These are phyloP conservation scores for Cercospora berteroae DNA, from an alignment of 2,329 filamentous ascomycete genomes.

Conservation along the genomic window DNA sequence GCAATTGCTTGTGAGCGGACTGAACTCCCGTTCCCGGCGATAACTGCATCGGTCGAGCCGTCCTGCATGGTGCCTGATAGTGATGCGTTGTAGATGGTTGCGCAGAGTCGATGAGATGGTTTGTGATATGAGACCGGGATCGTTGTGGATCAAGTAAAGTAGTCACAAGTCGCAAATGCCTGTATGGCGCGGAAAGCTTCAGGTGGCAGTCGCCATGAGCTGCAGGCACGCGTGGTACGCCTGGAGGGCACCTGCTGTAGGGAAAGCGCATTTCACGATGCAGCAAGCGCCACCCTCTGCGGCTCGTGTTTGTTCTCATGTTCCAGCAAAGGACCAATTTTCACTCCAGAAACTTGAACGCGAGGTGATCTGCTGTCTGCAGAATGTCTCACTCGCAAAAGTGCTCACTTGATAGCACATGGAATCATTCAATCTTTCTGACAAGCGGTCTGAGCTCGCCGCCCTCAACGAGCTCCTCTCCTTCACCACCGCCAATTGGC, in stretches of 20 bases:
- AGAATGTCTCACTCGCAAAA: not conserved
- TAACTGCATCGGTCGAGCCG: not conserved
- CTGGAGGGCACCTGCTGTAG: not conserved
- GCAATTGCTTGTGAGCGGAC: not conserved
- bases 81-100: not conserved
- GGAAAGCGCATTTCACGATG: not conserved
- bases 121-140: not conserved
- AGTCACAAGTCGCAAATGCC: no score
- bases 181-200: no score
- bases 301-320: not conserved
- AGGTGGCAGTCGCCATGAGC: not conserved
- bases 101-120: not conserved
- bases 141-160: no score
- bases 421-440: constrained; percentile 44
- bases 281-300: not conserved
- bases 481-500: constrained; percentile 41
- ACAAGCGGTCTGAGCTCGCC: constrained; percentile 51
- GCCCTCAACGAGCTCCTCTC: constrained; percentile 51
- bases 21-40: not conserved
- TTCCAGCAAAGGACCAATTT: not conserved
- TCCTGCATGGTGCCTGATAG: not conserved
- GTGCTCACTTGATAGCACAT: not conserved
- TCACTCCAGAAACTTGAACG: not conserved
- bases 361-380: not conserved
- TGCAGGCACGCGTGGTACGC: not conserved